Evolutionary conservation across 306 rosid species (phyloP).

Genomic region (Leucaena leucocephala): DNA sequence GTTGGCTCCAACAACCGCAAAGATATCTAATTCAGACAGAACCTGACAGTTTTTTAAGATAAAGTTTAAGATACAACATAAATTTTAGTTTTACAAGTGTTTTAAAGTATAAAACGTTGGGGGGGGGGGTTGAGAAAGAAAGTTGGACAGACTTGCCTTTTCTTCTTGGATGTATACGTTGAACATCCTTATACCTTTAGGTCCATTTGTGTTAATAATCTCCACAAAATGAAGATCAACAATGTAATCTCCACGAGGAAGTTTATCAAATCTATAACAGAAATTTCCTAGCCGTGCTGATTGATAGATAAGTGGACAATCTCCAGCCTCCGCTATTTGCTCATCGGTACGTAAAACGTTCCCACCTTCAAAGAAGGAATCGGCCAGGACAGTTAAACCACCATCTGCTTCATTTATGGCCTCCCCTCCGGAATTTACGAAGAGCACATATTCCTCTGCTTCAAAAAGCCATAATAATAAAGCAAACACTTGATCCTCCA

Average conservation of each 20-base stretch:
- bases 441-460: constrained; percentile 72
- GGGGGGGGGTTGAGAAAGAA: neutral
- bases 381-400: constrained; percentile 54
- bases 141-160: constrained; percentile 51
- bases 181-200: constrained; percentile 85
- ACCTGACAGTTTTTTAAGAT: constrained; percentile 57
- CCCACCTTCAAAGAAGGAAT: constrained; percentile 71
- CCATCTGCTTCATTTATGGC: constrained; percentile 54
- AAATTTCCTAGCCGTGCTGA: constrained; percentile 75
- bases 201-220: constrained; percentile 78
- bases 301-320: constrained; percentile 66
- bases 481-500: constrained; percentile 31
- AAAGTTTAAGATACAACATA: neutral
- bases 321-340: constrained; percentile 66
- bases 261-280: constrained; percentile 56
- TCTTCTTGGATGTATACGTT: constrained; percentile 78
- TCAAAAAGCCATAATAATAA: constrained; percentile 28
- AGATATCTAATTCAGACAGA: constrained; percentile 75
- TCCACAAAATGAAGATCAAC: constrained; percentile 84
- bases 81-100: constrained; percentile 3
- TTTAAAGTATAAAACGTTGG: neutral
- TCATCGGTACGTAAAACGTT: constrained; percentile 65
- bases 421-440: constrained; percentile 84
- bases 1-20: constrained; percentile 80
- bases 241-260: constrained; percentile 70